Base-by-base conservation (phyloP, 148 eudicot genomes). In the Fagopyrum homotropicum region DNA sequence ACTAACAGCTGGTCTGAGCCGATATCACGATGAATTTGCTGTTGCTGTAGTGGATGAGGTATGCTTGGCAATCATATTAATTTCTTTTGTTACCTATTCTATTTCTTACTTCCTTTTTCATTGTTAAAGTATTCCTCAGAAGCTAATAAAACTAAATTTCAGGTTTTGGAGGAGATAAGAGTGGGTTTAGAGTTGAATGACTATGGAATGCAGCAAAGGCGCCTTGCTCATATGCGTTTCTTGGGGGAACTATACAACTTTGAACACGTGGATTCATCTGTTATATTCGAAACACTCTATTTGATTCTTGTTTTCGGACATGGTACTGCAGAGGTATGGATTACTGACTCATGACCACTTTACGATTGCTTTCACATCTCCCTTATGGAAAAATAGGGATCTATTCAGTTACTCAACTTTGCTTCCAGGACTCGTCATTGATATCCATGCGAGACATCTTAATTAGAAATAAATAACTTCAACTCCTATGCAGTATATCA, bases 21-120 rank as follows among this genome's bases (percentile, higher is more conserved):
- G 90, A 54, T 91, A 91, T 80, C 98, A 94, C 84, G 97, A 94
- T 82, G 90, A 92, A 63, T 94, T 94, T 80, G 90, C 98, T 12
- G 96, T 94, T 77, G 92, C 93, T 73, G 98, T 94, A 55, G 96
- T 94, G 82, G 98, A 94, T 47, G 98, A 94, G 98, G 98, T 94
- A 79, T 16, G 50, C 68, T 49, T 63, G 63, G 50, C 48, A 4
- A 1, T 16, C 29, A 69, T 69, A 69, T 69, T 14, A 44, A 22
- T 3, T 69, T 63, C n/a, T 19, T 69, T 69, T 69, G 48, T 9
- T 69, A 43, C 50, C 26, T 44, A 43, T 44, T 19, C 14, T 17
- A 30, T 71, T 48, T 69, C 15, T 72, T 72, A 47, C 74, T 6
- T 72, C 7, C 40, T 71, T 40, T 6, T 0, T 1, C 14, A 7